Conservation (phyloP, 1,139 yeast species). For the Pneumocystis oryctolagi region DNA sequence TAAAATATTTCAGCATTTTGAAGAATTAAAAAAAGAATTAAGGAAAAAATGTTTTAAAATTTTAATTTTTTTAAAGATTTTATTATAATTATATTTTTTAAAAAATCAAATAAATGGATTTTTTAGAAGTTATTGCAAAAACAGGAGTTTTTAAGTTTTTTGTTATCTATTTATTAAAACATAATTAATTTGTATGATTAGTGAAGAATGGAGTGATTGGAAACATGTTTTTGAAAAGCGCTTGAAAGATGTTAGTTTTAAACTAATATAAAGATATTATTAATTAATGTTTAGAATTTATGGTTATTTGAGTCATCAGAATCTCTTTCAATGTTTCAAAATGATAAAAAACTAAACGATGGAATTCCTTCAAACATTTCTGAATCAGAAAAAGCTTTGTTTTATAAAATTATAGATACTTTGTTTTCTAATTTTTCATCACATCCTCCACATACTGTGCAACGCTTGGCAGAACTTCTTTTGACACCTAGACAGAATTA, state of each 20-base stretch:
- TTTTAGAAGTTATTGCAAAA: neutral
- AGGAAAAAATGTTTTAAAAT: too few species aligned
- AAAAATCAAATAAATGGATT: neutral
- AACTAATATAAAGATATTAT: neutral
- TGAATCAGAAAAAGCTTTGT: neutral
- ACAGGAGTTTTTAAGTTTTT: neutral
- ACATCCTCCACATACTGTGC: slow-evolving; percentile 42
- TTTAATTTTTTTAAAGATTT: neutral
- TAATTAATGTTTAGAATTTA: neutral
- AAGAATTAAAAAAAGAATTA: too few species aligned
- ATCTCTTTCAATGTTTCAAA: neutral
- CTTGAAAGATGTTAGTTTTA: neutral
- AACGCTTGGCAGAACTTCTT: slow-evolving; percentile 40
- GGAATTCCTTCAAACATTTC: neutral
- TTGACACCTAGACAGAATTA: slow-evolving; percentile 30
- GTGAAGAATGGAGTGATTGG: neutral
- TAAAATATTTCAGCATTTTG: too few species aligned
- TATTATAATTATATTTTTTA: neutral
- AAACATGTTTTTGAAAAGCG: neutral
- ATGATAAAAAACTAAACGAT: neutral
- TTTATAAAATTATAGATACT: neutral
- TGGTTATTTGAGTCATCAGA: neutral
- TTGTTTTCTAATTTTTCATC: neutral
- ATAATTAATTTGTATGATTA: neutral
- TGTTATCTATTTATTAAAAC: neutral